phyloP scores from a whole-genome alignment of 345 rosid genomes.

The Sisymbrium altissimum region DNA sequence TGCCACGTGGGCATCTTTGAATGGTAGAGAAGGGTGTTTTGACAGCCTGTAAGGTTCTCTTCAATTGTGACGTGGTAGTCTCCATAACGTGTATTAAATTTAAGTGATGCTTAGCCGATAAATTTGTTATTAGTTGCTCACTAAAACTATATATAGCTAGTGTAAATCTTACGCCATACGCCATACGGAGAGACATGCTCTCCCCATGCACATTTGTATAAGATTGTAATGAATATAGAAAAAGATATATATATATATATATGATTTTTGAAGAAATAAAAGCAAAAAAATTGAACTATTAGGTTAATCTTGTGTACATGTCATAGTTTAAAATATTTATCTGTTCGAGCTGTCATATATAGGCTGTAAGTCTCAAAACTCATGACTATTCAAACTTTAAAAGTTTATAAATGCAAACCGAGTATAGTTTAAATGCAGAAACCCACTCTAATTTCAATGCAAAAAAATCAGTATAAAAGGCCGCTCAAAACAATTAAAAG shows the following conservation, averaged over 20 bases:
- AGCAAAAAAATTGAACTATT: not conserved
- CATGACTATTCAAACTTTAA: not conserved
- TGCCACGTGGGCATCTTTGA: not conserved
- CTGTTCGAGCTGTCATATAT: not conserved
- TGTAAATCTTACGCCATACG: not conserved
- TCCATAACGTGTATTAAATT: constrained; percentile 22
- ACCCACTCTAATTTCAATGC: not conserved
- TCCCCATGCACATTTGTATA: not conserved
- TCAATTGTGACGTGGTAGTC: constrained; percentile 23
- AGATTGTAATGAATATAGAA: not conserved
- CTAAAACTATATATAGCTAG: not conserved
- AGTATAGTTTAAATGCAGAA: not conserved
- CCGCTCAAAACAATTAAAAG: not conserved
- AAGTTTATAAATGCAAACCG: not conserved
- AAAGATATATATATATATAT: not conserved
- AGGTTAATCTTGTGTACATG: not conserved
- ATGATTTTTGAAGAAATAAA: not conserved
- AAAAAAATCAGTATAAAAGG: not conserved
- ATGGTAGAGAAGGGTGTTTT: constrained; percentile 4
- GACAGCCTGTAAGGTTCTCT: constrained; percentile 29
- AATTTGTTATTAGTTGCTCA: constrained; percentile 5
- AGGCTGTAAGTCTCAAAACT: not conserved
- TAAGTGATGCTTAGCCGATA: constrained; percentile 27
- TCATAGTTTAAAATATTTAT: not conserved
- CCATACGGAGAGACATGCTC: not conserved